phyloP scores from a whole-genome alignment of 768 basidiomycete genomes.

The Lepiota subincarnata region DNA sequence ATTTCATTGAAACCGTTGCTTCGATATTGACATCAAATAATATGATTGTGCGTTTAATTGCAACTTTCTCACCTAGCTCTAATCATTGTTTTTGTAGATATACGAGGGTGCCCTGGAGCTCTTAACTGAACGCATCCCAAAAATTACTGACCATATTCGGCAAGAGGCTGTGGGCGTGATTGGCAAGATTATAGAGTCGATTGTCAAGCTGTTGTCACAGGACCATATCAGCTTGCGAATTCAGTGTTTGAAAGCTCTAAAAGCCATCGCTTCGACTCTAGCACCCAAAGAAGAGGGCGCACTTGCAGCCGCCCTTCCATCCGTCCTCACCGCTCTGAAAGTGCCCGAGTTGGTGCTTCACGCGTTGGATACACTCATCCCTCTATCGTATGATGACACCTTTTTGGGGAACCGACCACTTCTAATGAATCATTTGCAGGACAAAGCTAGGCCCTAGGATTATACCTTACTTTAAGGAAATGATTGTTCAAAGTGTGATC shows the following conservation, averaged over 20 bases:
- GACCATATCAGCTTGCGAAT: background rate
- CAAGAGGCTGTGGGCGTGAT: slow-evolving; percentile 45
- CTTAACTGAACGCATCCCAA: slow-evolving; percentile 59
- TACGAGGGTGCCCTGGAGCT: slow-evolving; percentile 68
- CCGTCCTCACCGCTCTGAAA: slow-evolving; percentile 47
- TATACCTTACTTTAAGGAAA: slow-evolving; percentile 77
- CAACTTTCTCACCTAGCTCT: background rate
- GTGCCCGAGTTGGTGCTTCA: slow-evolving; percentile 30
- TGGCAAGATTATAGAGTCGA: slow-evolving; percentile 40
- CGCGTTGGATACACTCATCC: slow-evolving; percentile 52
- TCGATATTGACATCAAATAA: slow-evolving; percentile 55
- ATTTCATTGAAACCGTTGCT: slow-evolving; percentile 59
- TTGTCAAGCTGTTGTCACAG: background rate
- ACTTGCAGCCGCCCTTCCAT: slow-evolving; percentile 56
- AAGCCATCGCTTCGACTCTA: slow-evolving; percentile 53
- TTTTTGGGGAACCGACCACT: background rate
- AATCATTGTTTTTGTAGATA: slow-evolving; percentile 36
- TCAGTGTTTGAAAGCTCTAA: slow-evolving; percentile 39
- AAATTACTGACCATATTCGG: slow-evolving; percentile 55
- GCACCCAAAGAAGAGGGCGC: slow-evolving; percentile 62
- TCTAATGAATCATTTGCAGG: slow-evolving; percentile 34
- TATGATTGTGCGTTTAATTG: slow-evolving; percentile 37
- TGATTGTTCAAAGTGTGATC: slow-evolving; percentile 54
- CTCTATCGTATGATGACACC: slow-evolving; percentile 51
- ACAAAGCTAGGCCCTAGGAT: slow-evolving; percentile 79